Evolutionary conservation across 495 filamentous ascomycete genomes (phyloP).

Genomic region (Aspergillus coremiiformis): DNA sequence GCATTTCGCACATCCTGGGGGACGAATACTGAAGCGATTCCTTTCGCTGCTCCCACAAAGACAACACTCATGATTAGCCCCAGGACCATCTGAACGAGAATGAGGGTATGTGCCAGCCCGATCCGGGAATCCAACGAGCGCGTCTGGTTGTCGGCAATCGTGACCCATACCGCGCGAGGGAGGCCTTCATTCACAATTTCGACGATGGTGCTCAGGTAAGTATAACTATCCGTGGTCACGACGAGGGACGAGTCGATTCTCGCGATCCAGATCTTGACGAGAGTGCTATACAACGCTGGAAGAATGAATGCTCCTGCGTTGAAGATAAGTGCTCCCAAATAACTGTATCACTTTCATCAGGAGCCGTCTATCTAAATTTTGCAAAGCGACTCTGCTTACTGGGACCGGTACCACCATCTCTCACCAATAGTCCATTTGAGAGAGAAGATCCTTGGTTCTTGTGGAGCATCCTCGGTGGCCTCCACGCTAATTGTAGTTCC

Average conservation of each 20-base stretch:
- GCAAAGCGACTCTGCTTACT: slow-evolving; percentile 1
- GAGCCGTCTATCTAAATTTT: neutral
- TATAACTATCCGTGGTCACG: slow-evolving; percentile 61
- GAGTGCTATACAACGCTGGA: slow-evolving; percentile 61
- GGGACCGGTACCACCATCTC: slow-evolving; percentile 9
- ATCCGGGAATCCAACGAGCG: slow-evolving; percentile 47
- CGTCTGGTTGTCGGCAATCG: slow-evolving; percentile 59
- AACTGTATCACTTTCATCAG: slow-evolving; percentile 26
- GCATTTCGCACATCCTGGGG: slow-evolving; percentile 47
- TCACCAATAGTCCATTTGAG: slow-evolving; percentile 3
- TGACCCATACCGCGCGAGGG: slow-evolving; percentile 58
- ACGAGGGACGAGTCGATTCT: slow-evolving; percentile 58
- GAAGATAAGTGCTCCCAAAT: slow-evolving; percentile 52
- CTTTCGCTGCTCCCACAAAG: slow-evolving; percentile 48
- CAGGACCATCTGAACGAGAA: slow-evolving; percentile 49
- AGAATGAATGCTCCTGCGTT: slow-evolving; percentile 59
- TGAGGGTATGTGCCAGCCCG: slow-evolving; percentile 55
- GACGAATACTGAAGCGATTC: slow-evolving; percentile 56
- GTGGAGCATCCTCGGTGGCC: neutral
- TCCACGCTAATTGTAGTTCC: neutral
- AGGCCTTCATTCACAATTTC: slow-evolving; percentile 71
- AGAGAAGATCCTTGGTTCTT: neutral
- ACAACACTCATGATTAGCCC: slow-evolving; percentile 55
- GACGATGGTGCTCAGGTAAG: slow-evolving; percentile 54
- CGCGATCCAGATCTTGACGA: slow-evolving; percentile 69